Evolutionary conservation across 2,329 filamentous ascomycete genomes (phyloP), one percentile per base, ranked within the genome.

Genomic region (Cytospora paraplurivora): DNA sequence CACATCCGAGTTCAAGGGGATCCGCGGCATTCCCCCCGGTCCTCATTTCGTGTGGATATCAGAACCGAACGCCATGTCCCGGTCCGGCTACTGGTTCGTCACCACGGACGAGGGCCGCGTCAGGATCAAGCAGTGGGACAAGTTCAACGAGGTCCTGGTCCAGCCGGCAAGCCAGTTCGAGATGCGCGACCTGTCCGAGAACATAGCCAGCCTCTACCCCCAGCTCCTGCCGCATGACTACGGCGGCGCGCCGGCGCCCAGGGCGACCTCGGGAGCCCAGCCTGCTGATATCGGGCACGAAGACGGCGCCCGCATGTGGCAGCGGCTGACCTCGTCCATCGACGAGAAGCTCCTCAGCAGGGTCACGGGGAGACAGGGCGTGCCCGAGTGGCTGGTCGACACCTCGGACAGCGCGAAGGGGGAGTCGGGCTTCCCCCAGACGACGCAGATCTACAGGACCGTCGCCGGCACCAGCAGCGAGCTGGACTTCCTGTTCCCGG

Each of bases 1-100:
- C 49, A 72, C 54, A 59, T 67, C 62, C 15, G 66, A 78, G 27
- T 84, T 87, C 67, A 74, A 75, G 8, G 86, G 86, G 21, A 76
- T 88, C 63, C 79, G 79, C 27, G 77, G 84, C 61, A 76, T 88
- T 33, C 83, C 85, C 0, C 70, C 76, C 0, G 86, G 86, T 0
- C 72, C 81, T 15, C 86, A 88, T 70, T 82, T 88, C 64, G 76
- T 88, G 63, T 88, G 85, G 85, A 79, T 82, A 34, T 77, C 85
- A 2, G 78, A 83, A 27, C 77, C 79, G 0, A 76, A 76, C 1
- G 76, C 77, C 19, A 75, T 79, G 19, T 82, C 83, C 1, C 79
- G 86, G 4, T 82, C 77, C 61, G 86, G 84, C 6, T 86, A 82
- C 70, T 88, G 85, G 85, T 76, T 88, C 61, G 72, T 79, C 51